Percentiles rank a stretch among this genome's conserved stretches.
Conservation (phyloP, 2,329 filamentous ascomycete species). For the Emergomyces pasteurianus region DNA sequence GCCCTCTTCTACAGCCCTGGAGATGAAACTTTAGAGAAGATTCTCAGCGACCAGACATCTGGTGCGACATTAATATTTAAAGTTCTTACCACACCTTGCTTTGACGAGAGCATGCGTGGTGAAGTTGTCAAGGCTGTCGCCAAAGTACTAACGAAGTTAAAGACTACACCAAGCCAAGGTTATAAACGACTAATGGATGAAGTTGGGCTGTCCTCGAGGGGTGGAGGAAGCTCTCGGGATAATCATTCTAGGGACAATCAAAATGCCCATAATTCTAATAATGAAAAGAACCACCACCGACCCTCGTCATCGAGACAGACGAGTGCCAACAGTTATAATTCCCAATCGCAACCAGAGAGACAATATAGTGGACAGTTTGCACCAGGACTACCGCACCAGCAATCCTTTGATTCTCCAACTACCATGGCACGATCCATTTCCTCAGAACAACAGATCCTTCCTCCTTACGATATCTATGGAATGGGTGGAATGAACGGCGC, state of each 20-base stretch:
- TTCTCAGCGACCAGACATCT: constrained; percentile 80
- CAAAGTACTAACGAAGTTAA: constrained; percentile 75
- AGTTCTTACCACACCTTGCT: constrained; percentile 92
- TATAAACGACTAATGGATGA: constrained; percentile 99
- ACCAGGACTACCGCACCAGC: constrained; percentile 23
- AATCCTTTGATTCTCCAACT: constrained; percentile 21
- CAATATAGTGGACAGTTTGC: constrained; percentile 32
- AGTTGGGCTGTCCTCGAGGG: constrained; percentile 62
- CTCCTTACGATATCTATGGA: constrained; percentile 28
- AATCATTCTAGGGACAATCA: constrained; percentile 28
- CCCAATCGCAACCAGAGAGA: constrained; percentile 28
- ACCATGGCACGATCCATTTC: constrained; percentile 21
- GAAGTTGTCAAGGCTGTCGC: constrained; percentile 90
- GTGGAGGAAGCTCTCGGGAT: constrained; percentile 23
- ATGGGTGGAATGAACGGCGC: constrained; percentile 24
- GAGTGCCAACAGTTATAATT: constrained; percentile 21
- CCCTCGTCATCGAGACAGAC: constrained; percentile 29
- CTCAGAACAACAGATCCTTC: constrained; percentile 25
- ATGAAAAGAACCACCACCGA: constrained; percentile 33
- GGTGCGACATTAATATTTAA: constrained; percentile 97
- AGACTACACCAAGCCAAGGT: constrained; percentile 85
- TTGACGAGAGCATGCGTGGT: constrained; percentile 77
- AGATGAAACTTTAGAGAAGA: constrained; percentile 77
- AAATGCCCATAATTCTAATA: constrained; percentile 20
- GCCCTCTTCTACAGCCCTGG: constrained; percentile 86